phyloP scores from a whole-genome alignment of 768 basidiomycete species.

The Psilocybe subaeruginosa region DNA sequence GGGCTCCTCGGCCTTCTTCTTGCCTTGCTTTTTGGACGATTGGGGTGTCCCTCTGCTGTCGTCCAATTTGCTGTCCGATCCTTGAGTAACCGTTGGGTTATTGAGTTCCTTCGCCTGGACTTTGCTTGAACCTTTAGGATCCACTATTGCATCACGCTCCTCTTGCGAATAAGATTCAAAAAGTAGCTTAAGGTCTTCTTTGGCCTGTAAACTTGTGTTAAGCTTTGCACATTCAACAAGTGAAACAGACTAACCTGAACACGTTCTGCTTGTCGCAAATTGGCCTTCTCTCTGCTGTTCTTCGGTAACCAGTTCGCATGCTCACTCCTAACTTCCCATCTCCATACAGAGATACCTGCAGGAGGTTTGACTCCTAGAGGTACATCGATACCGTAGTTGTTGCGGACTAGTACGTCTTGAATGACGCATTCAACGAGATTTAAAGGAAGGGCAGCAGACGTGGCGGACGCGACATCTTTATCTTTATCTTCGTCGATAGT shows the following conservation, averaged over 20 bases:
- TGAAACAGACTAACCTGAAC: slow-evolving; percentile 45
- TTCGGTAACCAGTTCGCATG: slow-evolving; percentile 69
- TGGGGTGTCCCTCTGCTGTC: slow-evolving; percentile 26
- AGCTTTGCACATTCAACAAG: not conserved
- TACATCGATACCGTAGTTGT: slow-evolving; percentile 80
- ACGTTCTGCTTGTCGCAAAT: slow-evolving; percentile 65
- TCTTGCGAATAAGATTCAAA: slow-evolving; percentile 62
- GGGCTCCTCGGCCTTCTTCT: slow-evolving; percentile 33
- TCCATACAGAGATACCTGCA: slow-evolving; percentile 73
- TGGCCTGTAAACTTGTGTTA: slow-evolving; percentile 47
- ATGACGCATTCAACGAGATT: slow-evolving; percentile 69
- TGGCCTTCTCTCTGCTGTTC: slow-evolving; percentile 63
- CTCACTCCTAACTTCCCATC: slow-evolving; percentile 80
- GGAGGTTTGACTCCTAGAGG: slow-evolving; percentile 54
- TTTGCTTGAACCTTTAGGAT: slow-evolving; percentile 44
- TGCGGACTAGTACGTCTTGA: slow-evolving; percentile 61
- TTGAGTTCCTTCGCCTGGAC: slow-evolving; percentile 37
- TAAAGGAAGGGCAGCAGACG: slow-evolving; percentile 45
- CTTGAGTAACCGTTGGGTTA: slow-evolving; percentile 18
- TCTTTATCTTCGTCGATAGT: slow-evolving; percentile 60
- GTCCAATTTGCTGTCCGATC: slow-evolving; percentile 28
- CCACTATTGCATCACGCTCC: slow-evolving; percentile 59
- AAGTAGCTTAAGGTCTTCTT: slow-evolving; percentile 51
- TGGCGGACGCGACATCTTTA: slow-evolving; percentile 36
- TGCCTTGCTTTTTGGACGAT: slow-evolving; percentile 34